Base-by-base conservation (phyloP, 2,329 filamentous ascomycete genomes). In the Cladosporium phlei region DNA sequence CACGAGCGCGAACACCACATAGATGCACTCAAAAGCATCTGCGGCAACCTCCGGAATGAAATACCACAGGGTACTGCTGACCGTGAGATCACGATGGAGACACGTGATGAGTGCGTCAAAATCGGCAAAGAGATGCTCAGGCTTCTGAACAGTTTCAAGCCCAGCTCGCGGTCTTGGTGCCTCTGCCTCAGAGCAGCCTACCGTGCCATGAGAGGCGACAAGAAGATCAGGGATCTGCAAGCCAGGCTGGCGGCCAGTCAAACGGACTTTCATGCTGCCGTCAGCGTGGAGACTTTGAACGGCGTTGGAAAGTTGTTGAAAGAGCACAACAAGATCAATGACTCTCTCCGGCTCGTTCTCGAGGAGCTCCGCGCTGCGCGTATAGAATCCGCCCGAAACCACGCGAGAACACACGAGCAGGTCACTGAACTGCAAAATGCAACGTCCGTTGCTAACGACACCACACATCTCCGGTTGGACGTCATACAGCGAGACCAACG, bases 191-290 rank as follows among this genome's bases (percentile, higher is more conserved):
- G 17, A 27, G 30, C 40, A n/a, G 30, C 40, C 2, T n/a, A 34
- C 2, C 40, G 29, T 10, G 21, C 21, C 0, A 2, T 44, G 29
- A 44, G 16, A 20, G 30, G 35, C 40, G n/a, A 35, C 20, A 35
- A 25, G 30, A 28, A 27, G 14, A 44, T 44, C 14, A 30, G 35
- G 30, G 25, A 34, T 21, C 22, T 44, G 3, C 29, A 44, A 16
- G 20, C 27, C 29, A 44, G 21, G 30, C 40, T 44, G 5, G 30
- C 17, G 14, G 11, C 27, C 27, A 25, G 20, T 10, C 40, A 44
- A 22, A n/a, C 9, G 2, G 6, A 21, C 3, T 43, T 43, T 4
- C 6, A 33, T n/a, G 9, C 39, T 12, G 20, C 28, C 7, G n/a
- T 43, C 28, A 22, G 20, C 16, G 20, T 33, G 12, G 39, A 43